phyloP scores from a whole-genome alignment of 768 basidiomycete genomes.

The Tulasnella sp. region DNA sequence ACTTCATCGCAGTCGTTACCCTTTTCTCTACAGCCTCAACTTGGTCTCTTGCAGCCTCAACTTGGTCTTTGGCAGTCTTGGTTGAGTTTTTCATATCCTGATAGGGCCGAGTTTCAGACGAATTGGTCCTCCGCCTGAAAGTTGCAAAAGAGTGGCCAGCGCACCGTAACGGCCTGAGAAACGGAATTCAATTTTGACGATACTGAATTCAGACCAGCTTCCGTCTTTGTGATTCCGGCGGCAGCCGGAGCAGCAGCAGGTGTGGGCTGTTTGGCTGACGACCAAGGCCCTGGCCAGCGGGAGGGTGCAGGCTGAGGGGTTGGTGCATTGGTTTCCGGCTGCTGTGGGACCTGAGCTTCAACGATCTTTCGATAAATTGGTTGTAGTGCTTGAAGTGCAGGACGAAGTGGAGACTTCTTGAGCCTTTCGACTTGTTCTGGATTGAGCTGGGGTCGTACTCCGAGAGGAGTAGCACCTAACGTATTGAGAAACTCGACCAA shows the following conservation, averaged over 20 bases:
- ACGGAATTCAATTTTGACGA: background rate
- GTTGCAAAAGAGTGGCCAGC: background rate
- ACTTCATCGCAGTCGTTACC: background rate
- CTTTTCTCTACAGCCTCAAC: background rate
- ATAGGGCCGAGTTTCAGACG: background rate
- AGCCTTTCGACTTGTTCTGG: background rate
- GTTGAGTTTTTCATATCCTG: background rate
- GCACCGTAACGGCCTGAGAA: background rate
- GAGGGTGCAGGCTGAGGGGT: too few species aligned
- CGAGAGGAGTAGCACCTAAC: background rate
- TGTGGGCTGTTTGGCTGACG: too few species aligned
- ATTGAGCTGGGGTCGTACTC: background rate
- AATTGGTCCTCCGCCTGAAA: background rate
- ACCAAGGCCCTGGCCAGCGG: too few species aligned
- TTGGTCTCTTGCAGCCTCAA: background rate
- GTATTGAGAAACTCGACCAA: background rate
- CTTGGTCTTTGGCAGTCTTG: background rate
- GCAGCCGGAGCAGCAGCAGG: background rate
- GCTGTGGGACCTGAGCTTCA: too few species aligned
- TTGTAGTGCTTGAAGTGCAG: background rate
- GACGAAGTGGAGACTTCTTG: background rate
- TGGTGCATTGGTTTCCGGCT: too few species aligned
- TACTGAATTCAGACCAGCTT: background rate
- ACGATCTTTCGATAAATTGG: background rate
- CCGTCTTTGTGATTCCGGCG: background rate